phyloP scores from a whole-genome alignment of 257 asterid genomes.

The Lavandula angustifolia region DNA sequence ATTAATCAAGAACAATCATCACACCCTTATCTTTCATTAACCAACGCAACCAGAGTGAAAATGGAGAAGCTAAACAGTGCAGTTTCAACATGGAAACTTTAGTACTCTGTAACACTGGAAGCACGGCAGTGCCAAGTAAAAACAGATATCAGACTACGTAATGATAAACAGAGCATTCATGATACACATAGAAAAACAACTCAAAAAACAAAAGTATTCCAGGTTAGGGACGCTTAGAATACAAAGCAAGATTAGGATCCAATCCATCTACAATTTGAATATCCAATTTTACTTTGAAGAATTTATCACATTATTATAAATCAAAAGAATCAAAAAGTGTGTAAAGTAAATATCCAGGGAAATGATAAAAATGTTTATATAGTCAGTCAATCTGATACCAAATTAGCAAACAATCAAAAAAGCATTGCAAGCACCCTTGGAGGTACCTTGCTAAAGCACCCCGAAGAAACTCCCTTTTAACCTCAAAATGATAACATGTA shows the following conservation, averaged over 20 bases:
- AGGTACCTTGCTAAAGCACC: slow-evolving; percentile 87
- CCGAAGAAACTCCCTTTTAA: slow-evolving; percentile 83
- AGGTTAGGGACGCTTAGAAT: slow-evolving; percentile 2
- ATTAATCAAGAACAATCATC: slow-evolving; percentile 25
- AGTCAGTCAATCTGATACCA: too few species aligned
- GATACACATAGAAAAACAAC: not conserved
- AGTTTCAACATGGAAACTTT: slow-evolving; percentile 19
- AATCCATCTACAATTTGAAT: slow-evolving; percentile 13
- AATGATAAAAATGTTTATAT: too few species aligned
- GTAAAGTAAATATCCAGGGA: too few species aligned
- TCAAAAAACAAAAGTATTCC: slow-evolving; percentile 18
- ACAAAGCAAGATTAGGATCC: slow-evolving; percentile 16
- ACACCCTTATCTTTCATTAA: slow-evolving; percentile 19
- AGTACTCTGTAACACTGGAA: too few species aligned
- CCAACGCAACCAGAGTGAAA: slow-evolving; percentile 21
- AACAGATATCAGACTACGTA: slow-evolving; percentile 5
- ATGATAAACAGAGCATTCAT: slow-evolving; percentile 1
- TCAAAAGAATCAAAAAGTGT: too few species aligned
- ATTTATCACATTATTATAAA: too few species aligned
- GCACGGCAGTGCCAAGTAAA: not conserved
- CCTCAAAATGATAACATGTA: slow-evolving; percentile 97
- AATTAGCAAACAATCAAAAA: not conserved
- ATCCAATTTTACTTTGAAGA: too few species aligned
- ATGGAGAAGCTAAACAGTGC: not conserved
- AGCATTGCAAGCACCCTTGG: slow-evolving; percentile 10